phyloP scores from a whole-genome alignment of 768 basidiomycete genomes.

The Flagelloscypha sp. region DNA sequence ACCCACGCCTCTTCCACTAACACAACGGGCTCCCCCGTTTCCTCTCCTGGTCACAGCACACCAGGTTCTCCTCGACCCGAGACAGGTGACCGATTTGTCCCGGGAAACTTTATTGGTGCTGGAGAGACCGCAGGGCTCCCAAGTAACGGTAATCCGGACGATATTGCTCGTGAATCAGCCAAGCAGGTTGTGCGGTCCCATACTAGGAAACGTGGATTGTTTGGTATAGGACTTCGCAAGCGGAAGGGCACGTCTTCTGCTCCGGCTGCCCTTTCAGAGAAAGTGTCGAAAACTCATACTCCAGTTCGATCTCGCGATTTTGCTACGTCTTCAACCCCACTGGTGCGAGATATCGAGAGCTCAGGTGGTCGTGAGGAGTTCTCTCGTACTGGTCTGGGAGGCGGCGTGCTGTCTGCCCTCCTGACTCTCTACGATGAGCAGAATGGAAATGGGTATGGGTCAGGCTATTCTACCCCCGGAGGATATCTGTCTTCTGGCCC shows the following conservation, averaged over 20 bases:
- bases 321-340: constrained; percentile 11
- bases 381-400: constrained; percentile 17
- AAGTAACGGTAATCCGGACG: constrained; percentile 21
- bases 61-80: constrained; percentile 19
- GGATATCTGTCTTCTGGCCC: constrained; percentile 5
- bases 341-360: too few species aligned
- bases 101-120: constrained; percentile 52
- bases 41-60: constrained; percentile 12
- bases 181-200: constrained; percentile 37
- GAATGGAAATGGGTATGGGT: constrained; percentile 15
- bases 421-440: constrained; percentile 4
- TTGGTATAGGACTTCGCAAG: constrained; percentile 3
- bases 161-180: constrained; percentile 25
- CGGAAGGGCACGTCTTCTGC: constrained; percentile 2
- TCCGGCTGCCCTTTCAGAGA: not conserved
- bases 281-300: constrained; percentile 9
- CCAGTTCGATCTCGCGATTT: constrained; percentile 8
- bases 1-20: constrained; percentile 3
- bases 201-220: constrained; percentile 21
- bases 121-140: constrained; percentile 58
- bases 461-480: constrained; percentile 6
- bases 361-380: too few species aligned
- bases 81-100: too few species aligned
- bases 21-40: constrained; percentile 10
- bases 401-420: constrained; percentile 5